Base-by-base conservation (phyloP, 1,139 yeast species). In the Candida labiduridarum region DNA sequence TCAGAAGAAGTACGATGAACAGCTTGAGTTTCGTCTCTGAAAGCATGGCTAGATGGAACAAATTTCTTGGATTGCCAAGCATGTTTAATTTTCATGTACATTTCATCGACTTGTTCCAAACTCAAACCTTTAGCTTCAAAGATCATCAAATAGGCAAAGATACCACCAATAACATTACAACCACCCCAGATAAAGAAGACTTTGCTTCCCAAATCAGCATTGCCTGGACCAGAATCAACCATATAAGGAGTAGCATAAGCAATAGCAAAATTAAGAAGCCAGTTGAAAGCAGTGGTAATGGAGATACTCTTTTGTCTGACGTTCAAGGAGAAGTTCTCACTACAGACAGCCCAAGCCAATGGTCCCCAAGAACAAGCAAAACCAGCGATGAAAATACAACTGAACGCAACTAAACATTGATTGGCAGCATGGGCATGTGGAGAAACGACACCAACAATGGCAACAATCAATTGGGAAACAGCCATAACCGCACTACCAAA, bases 311-410 rank as follows among this genome's bases (percentile, higher is more conserved):
- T 83, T 58, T 85, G 87, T 69, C 92, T 79, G 51, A 84, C 80
- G 50, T 82, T 77, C 57, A 86, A 74, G 42, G 89, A 84, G 74
- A 76, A 86, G 49, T 83, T 74, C 65, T 86, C 92, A 53, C 87
- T 86, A 59, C 82, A 72, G 51, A 85, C 72, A 47, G 85, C 88
- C 91, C 91, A 86, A 47, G 82, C 81, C 50, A 80, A 72, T 39
- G 90, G 90, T 57, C 90, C 91, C 90, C 90, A 86, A 27, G 89
- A 78, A 47, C 87, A 71, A 36, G 90, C 90, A 60, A 85, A 85
- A 63, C 78, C 82, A 30, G 85, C 83, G 64, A 84, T 84, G 62
- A 83, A 85, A 46, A 80, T 68, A 78, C 89, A 85, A 45, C 79
- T 76, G 67, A 85, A 84, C 4, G 85, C 87, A 57, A 85, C 66